Base-by-base conservation (phyloP, 805 yeast species). In the Komagataella phaffii region DNA sequence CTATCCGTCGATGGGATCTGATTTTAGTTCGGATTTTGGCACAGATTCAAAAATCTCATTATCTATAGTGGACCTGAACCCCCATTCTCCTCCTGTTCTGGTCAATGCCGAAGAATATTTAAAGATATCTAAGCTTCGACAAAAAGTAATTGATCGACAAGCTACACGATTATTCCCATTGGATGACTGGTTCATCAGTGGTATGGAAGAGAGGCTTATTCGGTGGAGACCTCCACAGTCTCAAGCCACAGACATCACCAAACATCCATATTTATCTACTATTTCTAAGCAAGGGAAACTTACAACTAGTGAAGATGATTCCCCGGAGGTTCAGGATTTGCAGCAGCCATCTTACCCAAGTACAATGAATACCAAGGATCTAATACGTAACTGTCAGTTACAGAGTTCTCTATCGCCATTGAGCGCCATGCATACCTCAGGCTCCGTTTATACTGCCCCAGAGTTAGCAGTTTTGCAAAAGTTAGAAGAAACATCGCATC, bases 121-220 rank as follows among this genome's bases (percentile, higher is more conserved):
- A 12, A 54, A 55, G 8, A 53, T 52, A 8, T 45, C 61, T 21
- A 53, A 51, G 0, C 46, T 67, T 7, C 58, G 68, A 48, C 59
- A 61, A n/a, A 52, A 60, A 17, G 61, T 66, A 2, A 54, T 59
- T 6, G 50, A 58, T 7, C 52, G 66, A 30, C 69, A 66, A 53
- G 60, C 62, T 3, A 50, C 57, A 12, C 54, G 73, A 48, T 19
- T 59, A 2, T 56, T 59, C 30, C 70, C 70, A 1, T 48, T 57
- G 3, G 49, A 51, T 17, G 61, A 57, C 51, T 54, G 59, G 46
- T 51, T 65, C 6, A 53, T 59, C 24, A 63, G 61, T 8, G 53
- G 56, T 44, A 67, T 69, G 72, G 73, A 69, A 50, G 68, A 67
- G 8, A 59, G 64, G 48, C 53, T 70, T 44, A 57, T 65, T 1